Base-by-base conservation (phyloP, 495 filamentous ascomycete genomes). In the Penicillium desertorum region DNA sequence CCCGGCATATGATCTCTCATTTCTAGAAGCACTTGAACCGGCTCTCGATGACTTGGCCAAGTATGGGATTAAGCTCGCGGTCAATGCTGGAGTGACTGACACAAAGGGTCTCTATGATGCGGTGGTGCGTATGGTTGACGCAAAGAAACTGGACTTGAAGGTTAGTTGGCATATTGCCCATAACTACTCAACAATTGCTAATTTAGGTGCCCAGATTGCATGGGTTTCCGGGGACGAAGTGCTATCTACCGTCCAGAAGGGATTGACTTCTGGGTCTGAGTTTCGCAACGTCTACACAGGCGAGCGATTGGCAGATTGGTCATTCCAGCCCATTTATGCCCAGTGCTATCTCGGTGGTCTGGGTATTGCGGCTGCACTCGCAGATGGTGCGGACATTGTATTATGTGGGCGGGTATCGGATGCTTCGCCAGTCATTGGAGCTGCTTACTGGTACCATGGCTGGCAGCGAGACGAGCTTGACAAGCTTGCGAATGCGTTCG, bases 31-130 rank as follows among this genome's bases (percentile, higher is more conserved):
- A 6, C 60, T 84, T 19, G 72, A 79, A 51, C 82, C 82, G 5
- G 80, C 81, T 1, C 61, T 85, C 10, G 64, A 66, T 3, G 61
- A 83, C 61, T 61, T 86, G 44, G 77, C 81, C 0, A 76, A 75
- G 47, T 54, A 83, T 56, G 59, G 71, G 0, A 84, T 85, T 62
- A 83, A 81, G 57, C 46, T 86, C 8, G 82, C 79, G 14, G 82
- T 83, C 51, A 86, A 86, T 73, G 83, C 82, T 29, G 83, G 83
- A 0, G 81, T 78, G 6, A 65, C 71, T 1, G 81, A 84, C 60
- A 80, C 79, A 0, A 61, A 79, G 62, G 69, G 67, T 17, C 69
- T 84, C 2, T 72, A 75, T 42, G 63, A 80, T 22, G 78, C 68
- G 17, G 77, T 84, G 0, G 64, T 52, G 30, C 58, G 73, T 23